Evolutionary conservation across 1,139 yeast genomes (phyloP), one percentile per base, ranked within the genome.

Genomic region (Protomyces pachydermus): DNA sequence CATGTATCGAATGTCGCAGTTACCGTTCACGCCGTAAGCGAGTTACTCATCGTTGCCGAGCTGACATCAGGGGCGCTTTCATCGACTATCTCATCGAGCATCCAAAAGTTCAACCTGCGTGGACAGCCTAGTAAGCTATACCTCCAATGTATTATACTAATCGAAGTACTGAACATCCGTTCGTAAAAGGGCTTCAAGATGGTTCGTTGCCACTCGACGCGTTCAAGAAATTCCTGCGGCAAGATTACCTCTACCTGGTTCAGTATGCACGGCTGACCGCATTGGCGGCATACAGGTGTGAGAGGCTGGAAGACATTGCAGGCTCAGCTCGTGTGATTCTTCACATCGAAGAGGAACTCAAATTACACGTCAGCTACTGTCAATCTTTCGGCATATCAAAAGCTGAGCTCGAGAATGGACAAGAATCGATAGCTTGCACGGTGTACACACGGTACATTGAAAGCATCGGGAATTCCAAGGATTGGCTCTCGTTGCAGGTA

Each of bases 181-280:
- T 89, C 73, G 82, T 88, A 14, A 71, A 75, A 60, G 74, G 76
- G 55, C 72, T 87, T 37, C 87, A 88, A 0, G 72, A 77, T 34
- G 83, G 84, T 56, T 72, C 80, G 1, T 76, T 89, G 42, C 80
- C 82, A 1, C 74, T 78, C 51, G 75, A 77, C 9, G 78, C 79
- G 56, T 88, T 88, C 73, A 75, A 80, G 55, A 81, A 82, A 70
- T 89, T 80, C 70, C 76, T 88, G 67, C 81, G 81, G 68, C 96
- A 89, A 67, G 95, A 89, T 72, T 87, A 84, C 73, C 80, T 83
- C 53, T 88, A 88, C 70, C 77, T 89, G 65, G 75, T 83, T 32
- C 86, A 84, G 68, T 88, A 88, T 72, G 88, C 89, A 0, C 82
- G 83, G 65, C 80, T 88, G 20, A 90, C 87, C 70, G 83, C 84